Conservation (phyloP, 805 yeast species). For the Saccharomycopsis sp. region DNA sequence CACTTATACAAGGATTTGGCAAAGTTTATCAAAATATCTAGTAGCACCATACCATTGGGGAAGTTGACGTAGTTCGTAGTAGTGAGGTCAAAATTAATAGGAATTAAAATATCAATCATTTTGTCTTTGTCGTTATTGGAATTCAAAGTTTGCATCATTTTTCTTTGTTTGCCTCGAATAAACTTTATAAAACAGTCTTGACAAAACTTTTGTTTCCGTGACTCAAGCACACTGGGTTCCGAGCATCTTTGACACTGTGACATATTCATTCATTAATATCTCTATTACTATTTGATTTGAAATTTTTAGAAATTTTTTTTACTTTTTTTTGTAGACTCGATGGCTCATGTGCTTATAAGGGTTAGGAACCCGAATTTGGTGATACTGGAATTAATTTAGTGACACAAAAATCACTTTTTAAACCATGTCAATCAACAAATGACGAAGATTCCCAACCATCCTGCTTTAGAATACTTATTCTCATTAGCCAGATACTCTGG, state of each 20-base stretch:
- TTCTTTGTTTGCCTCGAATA: constrained; percentile 35
- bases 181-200: constrained; percentile 30
- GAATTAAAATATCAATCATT: constrained; percentile 26
- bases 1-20: constrained; percentile 26
- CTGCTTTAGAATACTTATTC: too few species aligned
- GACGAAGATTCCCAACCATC: too few species aligned
- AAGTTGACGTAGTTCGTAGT: constrained; percentile 21
- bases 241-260: constrained; percentile 25
- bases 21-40: constrained; percentile 31
- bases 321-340: too few species aligned
- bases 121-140: constrained; percentile 27
- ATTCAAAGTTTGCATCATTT: constrained; percentile 33
- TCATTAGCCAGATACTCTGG: too few species aligned
- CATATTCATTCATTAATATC: too few species aligned
- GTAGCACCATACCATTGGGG: constrained; percentile 24
- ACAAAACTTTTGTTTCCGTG: constrained; percentile 34
- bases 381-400: too few species aligned
- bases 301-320: too few species aligned
- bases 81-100: constrained; percentile 28
- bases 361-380: too few species aligned
- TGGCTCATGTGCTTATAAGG: too few species aligned
- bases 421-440: too few species aligned
- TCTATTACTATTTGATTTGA: too few species aligned
- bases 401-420: too few species aligned
- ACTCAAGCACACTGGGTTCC: constrained; percentile 23